phyloP scores from a whole-genome alignment of 129 eudicot genomes.

The Pseudognaphalium luteoalbum region DNA sequence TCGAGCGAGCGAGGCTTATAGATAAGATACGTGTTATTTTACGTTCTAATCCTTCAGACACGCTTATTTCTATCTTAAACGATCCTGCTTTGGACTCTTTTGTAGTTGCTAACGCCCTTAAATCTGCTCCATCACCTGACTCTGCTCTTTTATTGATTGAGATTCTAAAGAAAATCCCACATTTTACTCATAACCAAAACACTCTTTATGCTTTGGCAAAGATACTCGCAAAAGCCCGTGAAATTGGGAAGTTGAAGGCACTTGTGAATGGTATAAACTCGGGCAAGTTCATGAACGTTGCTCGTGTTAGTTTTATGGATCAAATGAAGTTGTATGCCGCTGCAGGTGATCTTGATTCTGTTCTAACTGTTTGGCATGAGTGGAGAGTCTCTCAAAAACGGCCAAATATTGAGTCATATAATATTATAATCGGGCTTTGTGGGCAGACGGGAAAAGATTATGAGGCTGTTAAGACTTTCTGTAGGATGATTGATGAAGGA shows the following conservation, averaged over 20 bases:
- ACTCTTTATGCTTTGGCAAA: conserved; percentile 74
- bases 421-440: conserved; percentile 64
- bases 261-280: conserved; percentile 61
- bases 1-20: conserved; percentile 71
- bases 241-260: conserved; percentile 51
- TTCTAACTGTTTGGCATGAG: conserved; percentile 66
- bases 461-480: conserved; percentile 67
- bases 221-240: conserved; percentile 60
- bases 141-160: conserved; percentile 67
- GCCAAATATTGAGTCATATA: conserved; percentile 69
- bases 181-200: conserved; percentile 65
- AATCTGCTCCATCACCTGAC: conserved; percentile 75
- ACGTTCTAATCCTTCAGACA: conserved; percentile 43
- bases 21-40: conserved; percentile 65
- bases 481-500: conserved; percentile 66
- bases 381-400: conserved; percentile 49
- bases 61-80: conserved; percentile 46
- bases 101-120: conserved; percentile 71
- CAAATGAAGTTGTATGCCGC: conserved; percentile 67
- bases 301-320: conserved; percentile 63
- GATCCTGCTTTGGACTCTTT: conserved; percentile 75
- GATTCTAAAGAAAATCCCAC: conserved; percentile 51
- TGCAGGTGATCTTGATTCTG: conserved; percentile 68
- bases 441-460: conserved; percentile 56
- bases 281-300: conserved; percentile 66